Evolutionary conservation across 345 rosid species (phyloP).

Genomic region (Salix arbutifolia): DNA sequence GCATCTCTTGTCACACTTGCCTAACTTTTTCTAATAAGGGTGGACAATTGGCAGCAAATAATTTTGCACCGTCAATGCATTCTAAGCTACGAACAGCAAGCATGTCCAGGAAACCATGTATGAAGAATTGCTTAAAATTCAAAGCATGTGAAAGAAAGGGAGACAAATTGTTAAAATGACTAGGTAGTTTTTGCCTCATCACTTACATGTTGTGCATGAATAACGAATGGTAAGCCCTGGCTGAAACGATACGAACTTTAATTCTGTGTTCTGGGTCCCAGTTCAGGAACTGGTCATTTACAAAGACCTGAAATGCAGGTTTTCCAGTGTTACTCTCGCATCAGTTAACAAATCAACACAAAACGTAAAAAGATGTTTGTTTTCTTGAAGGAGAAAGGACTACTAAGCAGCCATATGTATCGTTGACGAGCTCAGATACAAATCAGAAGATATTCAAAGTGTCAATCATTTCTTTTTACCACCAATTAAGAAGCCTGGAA

Average conservation of each 20-base stretch:
- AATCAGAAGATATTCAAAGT: background rate
- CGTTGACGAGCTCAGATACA: too few species aligned
- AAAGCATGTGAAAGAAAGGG: background rate
- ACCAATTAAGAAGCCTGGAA: background rate
- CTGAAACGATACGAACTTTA: slow-evolving; percentile 97
- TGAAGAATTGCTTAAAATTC: background rate
- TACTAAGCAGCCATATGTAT: too few species aligned
- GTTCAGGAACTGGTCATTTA: slow-evolving; percentile 88
- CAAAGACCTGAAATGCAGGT: slow-evolving; percentile 54
- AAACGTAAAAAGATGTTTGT: background rate
- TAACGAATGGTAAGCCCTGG: slow-evolving; percentile 95
- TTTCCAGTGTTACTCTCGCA: background rate
- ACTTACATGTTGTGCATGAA: slow-evolving; percentile 99
- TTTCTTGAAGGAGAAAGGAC: too few species aligned
- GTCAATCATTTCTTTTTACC: background rate
- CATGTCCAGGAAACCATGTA: background rate
- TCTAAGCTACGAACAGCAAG: background rate
- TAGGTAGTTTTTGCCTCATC: background rate
- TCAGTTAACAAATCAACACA: background rate
- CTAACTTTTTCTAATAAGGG: background rate
- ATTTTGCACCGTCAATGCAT: background rate
- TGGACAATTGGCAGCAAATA: background rate
- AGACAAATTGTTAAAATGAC: background rate
- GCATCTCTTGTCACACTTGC: background rate
- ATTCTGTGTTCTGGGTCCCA: slow-evolving; percentile 86